Percentiles rank a stretch among this genome's conserved stretches.
These are phyloP conservation scores for Cryphonectria parasitica DNA, from an alignment of 2,329 filamentous ascomycete genomes.

Conservation along the genomic window DNA sequence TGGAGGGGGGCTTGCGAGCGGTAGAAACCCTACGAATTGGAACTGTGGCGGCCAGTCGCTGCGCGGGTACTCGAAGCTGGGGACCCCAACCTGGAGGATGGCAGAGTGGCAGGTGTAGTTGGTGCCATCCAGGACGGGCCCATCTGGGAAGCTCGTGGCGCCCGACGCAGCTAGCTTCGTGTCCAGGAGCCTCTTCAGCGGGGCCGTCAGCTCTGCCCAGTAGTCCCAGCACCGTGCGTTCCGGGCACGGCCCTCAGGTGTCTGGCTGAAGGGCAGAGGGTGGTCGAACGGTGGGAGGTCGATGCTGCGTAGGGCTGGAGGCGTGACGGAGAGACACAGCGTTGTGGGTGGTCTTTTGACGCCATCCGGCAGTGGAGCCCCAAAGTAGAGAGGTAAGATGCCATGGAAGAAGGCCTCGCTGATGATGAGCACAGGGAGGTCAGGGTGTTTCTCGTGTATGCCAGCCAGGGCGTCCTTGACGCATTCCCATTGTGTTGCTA, in stretches of 20 bases:
- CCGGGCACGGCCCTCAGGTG: slow-evolving; percentile 33
- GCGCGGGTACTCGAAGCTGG: slow-evolving; percentile 44
- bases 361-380: slow-evolving; percentile 35
- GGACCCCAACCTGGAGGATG: slow-evolving; percentile 44
- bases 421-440: slow-evolving; percentile 37
- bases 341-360: slow-evolving; percentile 33
- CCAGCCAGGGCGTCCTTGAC: slow-evolving; percentile 35
- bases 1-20: slow-evolving; percentile 24
- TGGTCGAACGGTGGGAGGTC: slow-evolving; percentile 42
- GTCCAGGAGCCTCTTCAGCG: slow-evolving; percentile 36
- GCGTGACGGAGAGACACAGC: slow-evolving; percentile 43
- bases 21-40: slow-evolving; percentile 42
- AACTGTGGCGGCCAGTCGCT: slow-evolving; percentile 42
- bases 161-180: slow-evolving; percentile 38
- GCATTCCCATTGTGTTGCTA: slow-evolving; percentile 41
- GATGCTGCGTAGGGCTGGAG: slow-evolving; percentile 41
- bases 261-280: slow-evolving; percentile 38
- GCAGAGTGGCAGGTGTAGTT: slow-evolving; percentile 42
- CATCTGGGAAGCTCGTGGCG: slow-evolving; percentile 30
- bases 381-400: slow-evolving; percentile 40
- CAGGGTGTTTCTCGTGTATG: slow-evolving; percentile 32
- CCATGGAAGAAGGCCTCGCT: slow-evolving; percentile 44
- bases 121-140: slow-evolving; percentile 38
- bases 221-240: slow-evolving; percentile 38
- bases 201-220: slow-evolving; percentile 35